These are phyloP conservation scores for Moricandia moricandioides DNA, from an alignment of 345 rosid species.

Conservation along the genomic window DNA sequence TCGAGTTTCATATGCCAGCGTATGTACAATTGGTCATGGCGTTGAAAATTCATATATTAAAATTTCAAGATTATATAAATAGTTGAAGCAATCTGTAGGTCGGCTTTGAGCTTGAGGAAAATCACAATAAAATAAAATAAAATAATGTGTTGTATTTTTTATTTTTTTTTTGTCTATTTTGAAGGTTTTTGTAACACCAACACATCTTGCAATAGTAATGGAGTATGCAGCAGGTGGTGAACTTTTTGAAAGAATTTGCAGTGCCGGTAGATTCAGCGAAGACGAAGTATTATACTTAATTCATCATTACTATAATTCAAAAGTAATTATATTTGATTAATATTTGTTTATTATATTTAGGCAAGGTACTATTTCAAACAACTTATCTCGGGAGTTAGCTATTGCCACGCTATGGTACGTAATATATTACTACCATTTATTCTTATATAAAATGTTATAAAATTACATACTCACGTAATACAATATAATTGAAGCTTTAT, in stretches of 20 bases:
- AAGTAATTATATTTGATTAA: background rate
- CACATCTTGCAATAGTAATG: conserved; percentile 88
- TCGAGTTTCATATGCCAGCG: conserved; percentile 11
- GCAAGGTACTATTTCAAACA: conserved; percentile 91
- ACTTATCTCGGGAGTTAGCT: conserved; percentile 87
- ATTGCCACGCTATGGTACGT: conserved; percentile 81
- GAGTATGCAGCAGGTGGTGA: conserved; percentile 94
- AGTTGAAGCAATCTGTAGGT: conserved; percentile 2
- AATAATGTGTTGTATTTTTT: background rate
- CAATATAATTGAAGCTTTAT: background rate
- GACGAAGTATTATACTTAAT: conserved; percentile 52
- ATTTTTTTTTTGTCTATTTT: background rate
- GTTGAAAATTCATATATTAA: conserved; percentile 21
- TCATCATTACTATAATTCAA: background rate
- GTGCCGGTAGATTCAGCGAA: conserved; percentile 81
- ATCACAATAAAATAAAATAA: background rate
- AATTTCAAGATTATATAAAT: background rate
- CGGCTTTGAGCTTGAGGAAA: background rate
- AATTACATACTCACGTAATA: background rate
- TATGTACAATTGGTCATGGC: conserved; percentile 17
- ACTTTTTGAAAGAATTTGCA: conserved; percentile 77
- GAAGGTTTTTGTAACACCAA: conserved; percentile 77
- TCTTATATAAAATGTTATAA: background rate
- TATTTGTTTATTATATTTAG: conserved; percentile 39
- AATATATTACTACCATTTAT: background rate